Evolutionary conservation across 2,329 filamentous ascomycete species (phyloP), one percentile per base, ranked within the genome.

Genomic region (Scedosporium aurantiacum): DNA sequence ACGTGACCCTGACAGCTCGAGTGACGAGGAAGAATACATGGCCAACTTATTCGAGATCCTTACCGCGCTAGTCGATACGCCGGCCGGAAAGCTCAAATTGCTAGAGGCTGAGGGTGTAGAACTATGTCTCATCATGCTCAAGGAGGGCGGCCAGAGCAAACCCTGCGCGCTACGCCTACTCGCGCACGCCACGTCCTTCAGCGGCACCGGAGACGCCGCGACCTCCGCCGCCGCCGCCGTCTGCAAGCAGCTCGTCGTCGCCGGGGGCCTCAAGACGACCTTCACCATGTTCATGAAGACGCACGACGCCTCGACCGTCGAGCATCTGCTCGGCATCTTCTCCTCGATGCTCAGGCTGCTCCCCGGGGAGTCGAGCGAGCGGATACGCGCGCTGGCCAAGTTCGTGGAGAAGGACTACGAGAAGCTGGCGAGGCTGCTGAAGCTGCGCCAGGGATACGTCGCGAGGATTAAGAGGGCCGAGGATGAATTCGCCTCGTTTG

Each of bases 351-450:
- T 99, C 1, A 86, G 91, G 25, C 80, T 87, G 3, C 74, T 99
- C 1, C 91, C 92, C 0, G 89, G 85, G 16, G 84, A 90, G 37
- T 91, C 90, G 1, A 79, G 90, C 0, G 81, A 86, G 37, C 83
- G 94, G 5, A 95, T 97, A 67, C 84, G 94, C 3, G 83, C 88
- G 0, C 80, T 97, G 3, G 93, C 92, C 57, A 99, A 99, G 70
- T 97, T 97, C 68, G 88, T 96, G 18, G 94, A 99, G 72, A 96
- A 91, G 70, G 86, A 96, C 65, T 96, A 95, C 71, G 90, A 87
- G 66, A 97, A 97, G 78, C 84, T 91, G 43, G 76, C 71, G 5
- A 90, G 86, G 70, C 78, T 97, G 4, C 72, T 96, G 41, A 78
- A 81, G 63, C 73, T 97, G 57, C 83, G 92, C 47, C 76, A 83